Evolutionary conservation across 257 asterid genomes (phyloP), one percentile per base, ranked within the genome.

Genomic region (Rhazya stricta): DNA sequence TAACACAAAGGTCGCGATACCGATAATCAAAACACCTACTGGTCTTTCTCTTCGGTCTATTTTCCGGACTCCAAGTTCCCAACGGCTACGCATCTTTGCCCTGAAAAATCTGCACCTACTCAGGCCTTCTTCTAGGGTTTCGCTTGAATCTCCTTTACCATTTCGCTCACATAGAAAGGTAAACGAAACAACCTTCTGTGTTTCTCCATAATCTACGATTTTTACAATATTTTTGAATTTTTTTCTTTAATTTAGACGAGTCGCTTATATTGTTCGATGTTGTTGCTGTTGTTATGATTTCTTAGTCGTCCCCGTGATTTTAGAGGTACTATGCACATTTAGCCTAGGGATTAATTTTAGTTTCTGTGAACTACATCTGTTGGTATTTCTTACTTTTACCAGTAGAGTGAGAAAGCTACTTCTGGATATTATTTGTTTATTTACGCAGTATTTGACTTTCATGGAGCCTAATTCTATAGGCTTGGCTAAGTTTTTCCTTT

Each of bases 101-200:
- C 42, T 19, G 0, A 16, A 58, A 73, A 73, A 23, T n/a, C 67
- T 56, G 51, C 53, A 73, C 32, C 41, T 34, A 60, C 21, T 29
- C 56, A 18, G 67, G 29, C 77, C 67, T 48, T 65, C 66, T 48
- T 50, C 78, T 60, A 69, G 72, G 76, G 71, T 43, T 70, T 76
- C 57, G 50, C 29, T 77, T 34, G 6, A 16, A 23, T 18, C 3
- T 21, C 42, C 36, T 53, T 9, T 30, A 25, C 51, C n/a, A 23
- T 23, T 36, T 54, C 27, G 7, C 3, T n/a, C 11, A 32, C 29
- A 10, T 5, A 18, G 30, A 36, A 37, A 25, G n/a, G 46, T 34
- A 12, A 53, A 16, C 29, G 21, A 1, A 48, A 32, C 30, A 6
- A 19, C 15, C 25, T 25, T 19, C n/a, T 66, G 21, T 37, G 13